These are phyloP conservation scores for Xylaria venustula DNA, from an alignment of 495 filamentous ascomycete species.

Conservation along the genomic window DNA sequence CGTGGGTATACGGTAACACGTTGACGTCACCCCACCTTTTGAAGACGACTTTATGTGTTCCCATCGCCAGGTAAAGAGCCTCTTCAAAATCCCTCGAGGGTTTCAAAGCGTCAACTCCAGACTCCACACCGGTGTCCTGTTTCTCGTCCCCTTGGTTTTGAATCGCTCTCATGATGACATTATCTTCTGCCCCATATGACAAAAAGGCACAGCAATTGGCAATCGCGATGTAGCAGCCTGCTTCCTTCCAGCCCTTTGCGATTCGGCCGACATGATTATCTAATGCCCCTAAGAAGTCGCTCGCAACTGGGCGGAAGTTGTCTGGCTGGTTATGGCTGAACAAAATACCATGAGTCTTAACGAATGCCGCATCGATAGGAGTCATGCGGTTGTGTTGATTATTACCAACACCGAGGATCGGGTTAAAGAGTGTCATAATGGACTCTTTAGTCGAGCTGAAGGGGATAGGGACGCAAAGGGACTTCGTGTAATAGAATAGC, in stretches of 20 bases:
- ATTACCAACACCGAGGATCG: slow-evolving; percentile 48
- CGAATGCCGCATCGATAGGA: slow-evolving; percentile 51
- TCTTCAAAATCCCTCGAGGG: slow-evolving; percentile 23
- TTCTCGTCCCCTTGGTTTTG: slow-evolving; percentile 18
- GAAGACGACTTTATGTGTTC: slow-evolving; percentile 52
- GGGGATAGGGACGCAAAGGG: slow-evolving; percentile 46
- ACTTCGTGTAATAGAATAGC: slow-evolving; percentile 60
- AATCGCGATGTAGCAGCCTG: slow-evolving; percentile 65
- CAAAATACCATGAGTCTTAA: slow-evolving; percentile 65
- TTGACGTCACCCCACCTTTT: slow-evolving; percentile 61
- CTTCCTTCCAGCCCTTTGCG: slow-evolving; percentile 60
- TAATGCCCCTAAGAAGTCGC: slow-evolving; percentile 53
- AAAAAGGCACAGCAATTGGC: slow-evolving; percentile 42
- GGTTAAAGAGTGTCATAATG: slow-evolving; percentile 68
- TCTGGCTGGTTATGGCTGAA: slow-evolving; percentile 57
- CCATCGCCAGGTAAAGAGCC: slow-evolving; percentile 26
- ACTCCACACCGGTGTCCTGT: neutral
- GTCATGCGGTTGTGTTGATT: slow-evolving; percentile 28
- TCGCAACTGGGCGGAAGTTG: slow-evolving; percentile 43
- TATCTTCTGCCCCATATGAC: slow-evolving; percentile 38
- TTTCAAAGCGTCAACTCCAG: slow-evolving; percentile 11
- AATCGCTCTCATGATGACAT: slow-evolving; percentile 34
- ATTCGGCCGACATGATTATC: slow-evolving; percentile 59
- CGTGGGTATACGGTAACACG: slow-evolving; percentile 65
- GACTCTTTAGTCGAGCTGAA: slow-evolving; percentile 66